Evolutionary conservation across 208 protist genomes (phyloP).

Genomic region (Trypanosoma mega): DNA sequence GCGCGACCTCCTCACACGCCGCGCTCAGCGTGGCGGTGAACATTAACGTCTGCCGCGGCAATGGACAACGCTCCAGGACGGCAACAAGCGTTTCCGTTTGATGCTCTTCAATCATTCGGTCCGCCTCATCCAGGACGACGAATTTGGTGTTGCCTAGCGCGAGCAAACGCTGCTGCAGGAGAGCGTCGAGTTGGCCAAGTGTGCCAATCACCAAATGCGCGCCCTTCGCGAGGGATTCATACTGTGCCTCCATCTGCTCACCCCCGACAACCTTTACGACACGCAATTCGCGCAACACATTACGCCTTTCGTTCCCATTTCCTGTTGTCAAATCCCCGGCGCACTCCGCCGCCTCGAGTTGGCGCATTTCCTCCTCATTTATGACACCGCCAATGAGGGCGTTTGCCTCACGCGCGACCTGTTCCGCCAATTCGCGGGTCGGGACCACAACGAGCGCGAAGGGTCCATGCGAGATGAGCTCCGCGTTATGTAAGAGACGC

Average conservation of each 20-base stretch:
- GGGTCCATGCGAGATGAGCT: conserved; percentile 70
- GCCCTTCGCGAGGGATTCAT: conserved; percentile 41
- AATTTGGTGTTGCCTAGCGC: conserved; percentile 60
- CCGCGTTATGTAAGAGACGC: conserved; percentile 53
- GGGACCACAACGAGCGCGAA: conserved; percentile 88
- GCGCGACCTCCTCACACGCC: conserved; percentile 52
- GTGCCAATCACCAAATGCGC: conserved; percentile 85
- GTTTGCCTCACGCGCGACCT: conserved; percentile 61
- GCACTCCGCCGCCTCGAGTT: conserved; percentile 16
- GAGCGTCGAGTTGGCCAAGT: conserved; percentile 65
- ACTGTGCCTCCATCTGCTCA: conserved; percentile 56
- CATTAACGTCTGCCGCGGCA: conserved; percentile 91
- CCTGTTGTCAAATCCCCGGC: background rate
- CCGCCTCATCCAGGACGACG: conserved; percentile 97
- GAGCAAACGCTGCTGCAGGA: conserved; percentile 67
- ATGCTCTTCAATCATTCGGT: conserved; percentile 95
- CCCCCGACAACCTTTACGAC: conserved; percentile 80
- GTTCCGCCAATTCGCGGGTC: conserved; percentile 93
- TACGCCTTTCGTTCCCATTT: conserved; percentile 15
- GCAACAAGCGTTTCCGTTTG: conserved; percentile 60
- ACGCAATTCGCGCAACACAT: conserved; percentile 53
- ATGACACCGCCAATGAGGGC: conserved; percentile 12
- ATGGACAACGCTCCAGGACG: conserved; percentile 83
- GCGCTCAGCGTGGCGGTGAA: conserved; percentile 96
- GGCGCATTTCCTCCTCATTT: conserved; percentile 4